Conservation (phyloP, 192 early-diverging fungal genomes). For the Oehlia diaphana region DNA sequence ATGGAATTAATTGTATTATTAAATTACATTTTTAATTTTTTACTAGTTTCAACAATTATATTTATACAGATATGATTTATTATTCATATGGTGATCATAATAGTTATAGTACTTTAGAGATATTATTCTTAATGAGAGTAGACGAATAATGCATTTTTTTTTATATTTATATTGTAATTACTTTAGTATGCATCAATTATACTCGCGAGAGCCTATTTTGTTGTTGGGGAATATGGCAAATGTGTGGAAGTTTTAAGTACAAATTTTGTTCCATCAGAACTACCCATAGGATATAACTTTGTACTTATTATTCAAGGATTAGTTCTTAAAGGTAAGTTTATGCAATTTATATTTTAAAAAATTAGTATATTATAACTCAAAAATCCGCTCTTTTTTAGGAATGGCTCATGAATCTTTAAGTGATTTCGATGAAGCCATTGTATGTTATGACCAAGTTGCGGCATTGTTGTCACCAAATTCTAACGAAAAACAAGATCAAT, state of each 20-base stretch:
- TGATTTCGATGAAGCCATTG: slow-evolving; percentile 45
- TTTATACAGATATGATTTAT: too few species aligned
- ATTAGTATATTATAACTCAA: too few species aligned
- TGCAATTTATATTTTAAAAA: background rate
- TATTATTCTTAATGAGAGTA: background rate
- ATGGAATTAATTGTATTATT: background rate
- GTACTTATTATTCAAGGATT: slow-evolving; percentile 57
- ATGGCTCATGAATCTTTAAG: slow-evolving; percentile 51
- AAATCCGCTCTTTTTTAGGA: slow-evolving; percentile 30
- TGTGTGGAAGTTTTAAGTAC: slow-evolving; percentile 43
- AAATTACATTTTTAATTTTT: background rate
- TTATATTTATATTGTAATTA: background rate
- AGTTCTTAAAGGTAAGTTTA: slow-evolving; percentile 55
- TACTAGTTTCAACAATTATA: too few species aligned
- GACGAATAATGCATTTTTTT: background rate
- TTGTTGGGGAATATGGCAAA: slow-evolving; percentile 47
- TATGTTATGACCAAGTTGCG: slow-evolving; percentile 53
- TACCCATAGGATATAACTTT: slow-evolving; percentile 55
- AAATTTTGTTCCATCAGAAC: slow-evolving; percentile 36
- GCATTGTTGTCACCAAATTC: slow-evolving; percentile 40
- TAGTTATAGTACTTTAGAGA: too few species aligned
- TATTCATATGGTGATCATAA: too few species aligned
- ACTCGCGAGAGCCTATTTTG: slow-evolving; percentile 61
- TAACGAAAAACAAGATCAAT: slow-evolving; percentile 48
- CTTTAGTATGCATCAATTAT: slow-evolving; percentile 50